Conservation (phyloP, 495 filamentous ascomycete genomes). For the Penicillium samsonianum region DNA sequence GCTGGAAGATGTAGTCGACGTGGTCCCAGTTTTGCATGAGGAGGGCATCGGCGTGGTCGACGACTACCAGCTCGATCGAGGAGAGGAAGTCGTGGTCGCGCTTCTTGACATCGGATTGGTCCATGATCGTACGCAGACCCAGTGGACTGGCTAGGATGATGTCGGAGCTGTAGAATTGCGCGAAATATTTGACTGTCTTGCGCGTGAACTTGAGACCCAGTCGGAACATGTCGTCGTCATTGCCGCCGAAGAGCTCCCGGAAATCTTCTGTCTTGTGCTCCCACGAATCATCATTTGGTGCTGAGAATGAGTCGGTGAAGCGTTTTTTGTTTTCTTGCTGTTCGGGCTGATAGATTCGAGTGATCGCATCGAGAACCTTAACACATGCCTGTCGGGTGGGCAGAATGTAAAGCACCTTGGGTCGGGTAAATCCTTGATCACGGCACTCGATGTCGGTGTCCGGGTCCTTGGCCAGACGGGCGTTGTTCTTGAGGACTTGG, state of each 20-base stretch:
- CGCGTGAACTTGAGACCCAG: slow-evolving; percentile 92
- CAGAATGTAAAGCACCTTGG: slow-evolving; percentile 85
- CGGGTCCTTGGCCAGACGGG: slow-evolving; percentile 62
- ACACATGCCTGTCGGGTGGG: slow-evolving; percentile 86
- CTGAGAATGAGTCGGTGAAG: slow-evolving; percentile 76
- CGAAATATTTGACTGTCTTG: slow-evolving; percentile 91
- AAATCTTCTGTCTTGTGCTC: slow-evolving; percentile 84
- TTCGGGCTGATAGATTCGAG: slow-evolving; percentile 71
- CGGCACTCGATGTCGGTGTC: slow-evolving; percentile 72
- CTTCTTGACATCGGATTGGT: slow-evolving; percentile 72
- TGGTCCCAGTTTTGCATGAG: slow-evolving; percentile 99
- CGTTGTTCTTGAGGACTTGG: slow-evolving; percentile 87
- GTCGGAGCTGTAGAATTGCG: slow-evolving; percentile 94
- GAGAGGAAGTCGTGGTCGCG: slow-evolving; percentile 88
- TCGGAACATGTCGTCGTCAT: slow-evolving; percentile 95
- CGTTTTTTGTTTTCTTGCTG: slow-evolving; percentile 95
- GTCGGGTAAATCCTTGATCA: slow-evolving; percentile 94
- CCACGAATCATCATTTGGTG: slow-evolving; percentile 62
- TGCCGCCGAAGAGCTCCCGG: slow-evolving; percentile 85
- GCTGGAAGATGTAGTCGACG: slow-evolving; percentile 82
- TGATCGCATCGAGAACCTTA: slow-evolving; percentile 71
- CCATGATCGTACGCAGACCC: slow-evolving; percentile 86
- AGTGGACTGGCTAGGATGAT: slow-evolving; percentile 89
- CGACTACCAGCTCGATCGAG: slow-evolving; percentile 84
- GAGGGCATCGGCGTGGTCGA: slow-evolving; percentile 91